A percentile compares a stretch with the other conserved stretches of the same genome.
Evolutionary conservation across 2,329 filamentous ascomycete species (phyloP).

Genomic region (Tolypocladium inflatum): DNA sequence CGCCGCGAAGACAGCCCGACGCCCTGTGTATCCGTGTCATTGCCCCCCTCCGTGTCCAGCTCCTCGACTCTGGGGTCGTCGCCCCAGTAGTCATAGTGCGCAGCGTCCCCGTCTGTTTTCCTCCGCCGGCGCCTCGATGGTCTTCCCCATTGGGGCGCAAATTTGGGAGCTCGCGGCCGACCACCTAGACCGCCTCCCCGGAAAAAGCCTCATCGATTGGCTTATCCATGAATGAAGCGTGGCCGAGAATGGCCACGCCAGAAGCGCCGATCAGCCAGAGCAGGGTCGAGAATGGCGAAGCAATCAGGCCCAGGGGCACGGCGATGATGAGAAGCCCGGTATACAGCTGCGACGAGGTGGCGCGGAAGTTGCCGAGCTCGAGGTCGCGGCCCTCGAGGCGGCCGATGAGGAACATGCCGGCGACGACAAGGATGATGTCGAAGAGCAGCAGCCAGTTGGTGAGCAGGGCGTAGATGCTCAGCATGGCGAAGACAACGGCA

Average conservation of each 20-base stretch:
- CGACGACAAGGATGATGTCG: conserved; percentile 79
- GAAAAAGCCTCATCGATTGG: conserved; percentile 99
- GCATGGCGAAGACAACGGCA: conserved; percentile 84
- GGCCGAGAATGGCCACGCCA: conserved; percentile 86
- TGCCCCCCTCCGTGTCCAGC: conserved; percentile 51
- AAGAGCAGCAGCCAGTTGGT: conserved; percentile 83
- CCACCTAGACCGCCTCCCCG: conserved; percentile 99
- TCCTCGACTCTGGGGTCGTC: conserved; percentile 49
- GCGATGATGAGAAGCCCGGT: conserved; percentile 75
- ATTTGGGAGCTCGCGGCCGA: conserved; percentile 99
- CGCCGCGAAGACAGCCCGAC: conserved; percentile 37
- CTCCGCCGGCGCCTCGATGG: conserved; percentile 81
- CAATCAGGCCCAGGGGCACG: conserved; percentile 75
- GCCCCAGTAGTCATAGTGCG: conserved; percentile 26
- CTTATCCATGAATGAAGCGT: conserved; percentile 94
- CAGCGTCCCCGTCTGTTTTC: conserved; percentile 41
- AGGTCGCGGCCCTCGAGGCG: conserved; percentile 84
- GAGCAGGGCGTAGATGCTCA: conserved; percentile 89
- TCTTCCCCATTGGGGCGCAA: conserved; percentile 98
- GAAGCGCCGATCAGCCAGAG: conserved; percentile 96
- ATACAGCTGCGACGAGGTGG: conserved; percentile 89
- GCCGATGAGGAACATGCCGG: conserved; percentile 84
- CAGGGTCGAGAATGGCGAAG: conserved; percentile 74
- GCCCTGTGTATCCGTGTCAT: conserved; percentile 45
- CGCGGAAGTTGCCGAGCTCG: conserved; percentile 71